phyloP scores from a whole-genome alignment of 306 rosid genomes.

The Inga leiocalycina region DNA sequence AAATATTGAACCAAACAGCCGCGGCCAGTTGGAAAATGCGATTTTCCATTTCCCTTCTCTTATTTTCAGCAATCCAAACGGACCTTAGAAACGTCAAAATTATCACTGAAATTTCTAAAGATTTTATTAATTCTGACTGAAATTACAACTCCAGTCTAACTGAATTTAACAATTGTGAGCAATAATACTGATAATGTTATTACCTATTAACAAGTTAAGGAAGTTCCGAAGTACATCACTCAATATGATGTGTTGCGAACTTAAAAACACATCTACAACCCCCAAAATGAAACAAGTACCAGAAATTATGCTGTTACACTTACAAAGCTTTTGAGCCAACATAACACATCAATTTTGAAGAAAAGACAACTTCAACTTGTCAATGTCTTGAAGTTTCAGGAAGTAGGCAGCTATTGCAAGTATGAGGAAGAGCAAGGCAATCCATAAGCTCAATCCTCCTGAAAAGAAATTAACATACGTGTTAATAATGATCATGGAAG shows the following conservation, averaged over 20 bases:
- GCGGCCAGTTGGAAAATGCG: too few species aligned
- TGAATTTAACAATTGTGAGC: background rate
- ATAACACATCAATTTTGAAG: conserved; percentile 6
- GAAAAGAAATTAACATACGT: conserved; percentile 9
- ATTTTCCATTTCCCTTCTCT: too few species aligned
- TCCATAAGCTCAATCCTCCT: conserved; percentile 79
- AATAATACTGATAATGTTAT: background rate
- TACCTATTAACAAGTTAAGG: background rate
- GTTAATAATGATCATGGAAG: background rate
- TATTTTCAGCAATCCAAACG: too few species aligned
- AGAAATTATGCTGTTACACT: conserved; percentile 8
- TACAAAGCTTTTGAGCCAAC: conserved; percentile 7
- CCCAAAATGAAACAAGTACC: conserved; percentile 26
- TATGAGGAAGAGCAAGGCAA: conserved; percentile 59
- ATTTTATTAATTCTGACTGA: background rate
- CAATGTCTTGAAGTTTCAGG: conserved; percentile 41
- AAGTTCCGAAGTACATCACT: background rate
- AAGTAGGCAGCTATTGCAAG: conserved; percentile 69
- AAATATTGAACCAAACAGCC: too few species aligned
- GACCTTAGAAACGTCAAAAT: background rate
- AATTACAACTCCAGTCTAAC: background rate
- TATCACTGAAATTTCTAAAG: background rate
- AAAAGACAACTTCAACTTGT: conserved; percentile 28
- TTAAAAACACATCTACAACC: background rate
- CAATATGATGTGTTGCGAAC: background rate